Conservation (phyloP, 305 asterid genomes). For the Stenogyne calaminthoides region DNA sequence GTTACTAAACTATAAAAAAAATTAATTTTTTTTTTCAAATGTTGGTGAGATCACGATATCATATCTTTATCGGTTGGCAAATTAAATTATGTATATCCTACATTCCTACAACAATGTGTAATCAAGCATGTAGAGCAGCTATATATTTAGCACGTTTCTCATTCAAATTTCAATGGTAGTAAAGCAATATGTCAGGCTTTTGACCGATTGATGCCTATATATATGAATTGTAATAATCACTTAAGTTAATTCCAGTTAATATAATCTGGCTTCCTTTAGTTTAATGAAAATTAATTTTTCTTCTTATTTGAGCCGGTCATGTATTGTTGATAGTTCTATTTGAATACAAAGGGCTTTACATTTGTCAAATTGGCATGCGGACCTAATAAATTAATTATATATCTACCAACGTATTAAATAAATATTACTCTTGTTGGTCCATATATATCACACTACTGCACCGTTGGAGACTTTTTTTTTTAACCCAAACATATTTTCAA, state of each 20-base stretch:
- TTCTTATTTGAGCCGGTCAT: not conserved
- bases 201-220: not conserved
- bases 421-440: too few relatives aligned
- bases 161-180: not conserved
- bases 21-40: too few relatives aligned
- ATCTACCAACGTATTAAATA: too few relatives aligned
- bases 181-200: not conserved
- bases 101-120: not conserved
- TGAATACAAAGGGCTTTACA: not conserved
- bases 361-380: slow-evolving; percentile 13
- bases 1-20: too few relatives aligned
- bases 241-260: not conserved
- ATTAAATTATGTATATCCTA: not conserved
- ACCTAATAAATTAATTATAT: not conserved
- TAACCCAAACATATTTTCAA: too few relatives aligned
- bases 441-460: too few relatives aligned
- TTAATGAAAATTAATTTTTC: too few relatives aligned
- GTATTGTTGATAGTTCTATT: not conserved
- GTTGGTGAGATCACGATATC: not conserved
- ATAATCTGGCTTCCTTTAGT: too few relatives aligned
- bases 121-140: not conserved
- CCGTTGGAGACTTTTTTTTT: too few relatives aligned
- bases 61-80: not conserved
- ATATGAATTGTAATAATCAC: slow-evolving; percentile 3
- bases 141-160: not conserved